A percentile compares a stretch with the other conserved stretches of the same genome.
phyloP scores from a whole-genome alignment of 2,329 filamentous ascomycete genomes.

The Myrmaecium sp. region DNA sequence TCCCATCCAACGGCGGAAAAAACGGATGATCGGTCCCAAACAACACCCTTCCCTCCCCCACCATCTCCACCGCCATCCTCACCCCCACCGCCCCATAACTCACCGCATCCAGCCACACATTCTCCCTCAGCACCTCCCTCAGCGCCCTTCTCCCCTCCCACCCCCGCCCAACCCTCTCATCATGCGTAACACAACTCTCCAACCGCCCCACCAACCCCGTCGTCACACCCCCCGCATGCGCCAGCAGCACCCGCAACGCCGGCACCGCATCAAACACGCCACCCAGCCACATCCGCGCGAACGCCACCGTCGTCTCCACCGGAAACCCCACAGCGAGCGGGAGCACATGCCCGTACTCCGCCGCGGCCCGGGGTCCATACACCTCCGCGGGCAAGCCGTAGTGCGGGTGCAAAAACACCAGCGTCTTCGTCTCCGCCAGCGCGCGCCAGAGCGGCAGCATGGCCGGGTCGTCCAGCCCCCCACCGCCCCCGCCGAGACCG shows the following conservation, averaged over 20 bases:
- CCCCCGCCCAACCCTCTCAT: conserved; percentile 49
- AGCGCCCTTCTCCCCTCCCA: conserved; percentile 38
- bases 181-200: conserved; percentile 73
- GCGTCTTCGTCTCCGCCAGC: conserved; percentile 44
- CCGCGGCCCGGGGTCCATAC: conserved; percentile 57
- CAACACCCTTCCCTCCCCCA: conserved; percentile 51
- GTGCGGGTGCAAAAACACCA: conserved; percentile 80
- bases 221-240: conserved; percentile 75
- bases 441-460: conserved; percentile 58
- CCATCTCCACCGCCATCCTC: conserved; percentile 51
- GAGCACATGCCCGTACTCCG: conserved; percentile 72
- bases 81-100: conserved; percentile 62
- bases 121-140: conserved; percentile 51
- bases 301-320: conserved; percentile 81
- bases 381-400: conserved; percentile 72
- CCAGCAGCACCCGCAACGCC: conserved; percentile 55
- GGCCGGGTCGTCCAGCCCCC: conserved; percentile 60
- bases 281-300: conserved; percentile 72
- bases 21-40: conserved; percentile 77
- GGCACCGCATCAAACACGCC: conserved; percentile 68
- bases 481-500: conserved; percentile 45
- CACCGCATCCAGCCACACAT: conserved; percentile 79
- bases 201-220: conserved; percentile 80
- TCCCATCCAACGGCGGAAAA: conserved; percentile 55
- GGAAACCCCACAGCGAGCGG: conserved; percentile 77